Evolutionary conservation across 2,329 filamentous ascomycete genomes (phyloP).

Genomic region (Monosporascus sp.): DNA sequence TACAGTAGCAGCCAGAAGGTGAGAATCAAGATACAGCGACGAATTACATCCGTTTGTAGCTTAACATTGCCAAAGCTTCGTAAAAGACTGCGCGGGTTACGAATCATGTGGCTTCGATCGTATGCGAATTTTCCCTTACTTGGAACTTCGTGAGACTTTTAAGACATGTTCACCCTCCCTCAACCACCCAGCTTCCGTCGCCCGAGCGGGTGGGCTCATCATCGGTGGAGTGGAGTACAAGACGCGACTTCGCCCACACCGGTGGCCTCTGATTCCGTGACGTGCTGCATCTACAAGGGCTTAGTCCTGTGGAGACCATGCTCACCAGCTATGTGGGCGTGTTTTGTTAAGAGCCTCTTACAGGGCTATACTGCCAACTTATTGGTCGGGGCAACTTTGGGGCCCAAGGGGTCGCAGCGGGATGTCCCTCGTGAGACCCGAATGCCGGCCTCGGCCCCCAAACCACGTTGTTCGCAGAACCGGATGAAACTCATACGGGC

Average conservation of each 20-base stretch:
- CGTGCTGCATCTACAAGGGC: background rate
- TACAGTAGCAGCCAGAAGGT: too few relatives aligned
- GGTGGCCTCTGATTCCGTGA: conserved; percentile 4
- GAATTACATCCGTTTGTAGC: conserved; percentile 8
- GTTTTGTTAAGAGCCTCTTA: conserved; percentile 28
- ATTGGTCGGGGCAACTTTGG: conserved; percentile 29
- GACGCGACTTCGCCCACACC: conserved; percentile 3
- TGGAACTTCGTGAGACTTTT: conserved; percentile 9
- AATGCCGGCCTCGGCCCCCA: conserved; percentile 1
- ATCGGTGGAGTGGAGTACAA: conserved; percentile 8
- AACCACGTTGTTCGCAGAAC: background rate
- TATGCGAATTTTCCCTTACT: conserved; percentile 21
- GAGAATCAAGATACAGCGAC: background rate
- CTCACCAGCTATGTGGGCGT: conserved; percentile 16
- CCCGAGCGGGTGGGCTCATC: conserved; percentile 1
- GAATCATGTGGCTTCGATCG: conserved; percentile 26
- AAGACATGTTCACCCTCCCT: conserved; percentile 3
- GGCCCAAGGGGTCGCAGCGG: conserved; percentile 17
- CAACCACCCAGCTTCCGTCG: background rate
- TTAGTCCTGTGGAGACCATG: conserved; percentile 11
- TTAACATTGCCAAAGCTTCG: conserved; percentile 6
- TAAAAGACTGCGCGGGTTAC: conserved; percentile 16
- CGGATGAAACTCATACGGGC: background rate
- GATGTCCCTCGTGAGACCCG: conserved; percentile 19
- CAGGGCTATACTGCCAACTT: conserved; percentile 11